phyloP scores from a whole-genome alignment of 768 basidiomycete species.

The Naganishia onofrii region DNA sequence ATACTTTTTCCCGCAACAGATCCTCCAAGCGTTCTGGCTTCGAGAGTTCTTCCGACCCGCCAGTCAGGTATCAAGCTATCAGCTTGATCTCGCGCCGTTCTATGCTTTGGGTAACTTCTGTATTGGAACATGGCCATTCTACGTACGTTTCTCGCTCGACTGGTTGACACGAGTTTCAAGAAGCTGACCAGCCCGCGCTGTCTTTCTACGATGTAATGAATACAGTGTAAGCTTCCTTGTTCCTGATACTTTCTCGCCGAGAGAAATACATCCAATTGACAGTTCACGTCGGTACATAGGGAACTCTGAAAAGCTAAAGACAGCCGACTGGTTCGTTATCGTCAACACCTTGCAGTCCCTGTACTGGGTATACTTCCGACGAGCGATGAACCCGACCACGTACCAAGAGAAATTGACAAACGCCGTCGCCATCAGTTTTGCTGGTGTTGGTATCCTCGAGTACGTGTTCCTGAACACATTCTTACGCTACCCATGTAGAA shows the following conservation, averaged over 20 bases:
- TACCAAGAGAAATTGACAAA: conserved; percentile 46
- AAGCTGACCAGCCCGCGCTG: not conserved
- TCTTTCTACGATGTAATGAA: not conserved
- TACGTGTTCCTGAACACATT: not conserved
- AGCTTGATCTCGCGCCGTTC: conserved; percentile 40
- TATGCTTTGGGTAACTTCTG: conserved; percentile 44
- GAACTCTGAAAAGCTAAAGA: conserved; percentile 45
- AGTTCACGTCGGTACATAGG: not conserved
- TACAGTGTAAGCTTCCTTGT: not conserved
- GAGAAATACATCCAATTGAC: not conserved
- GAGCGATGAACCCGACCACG: conserved; percentile 36
- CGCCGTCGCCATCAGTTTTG: conserved; percentile 45
- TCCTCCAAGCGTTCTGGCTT: conserved; percentile 46
- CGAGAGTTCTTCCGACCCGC: conserved; percentile 40
- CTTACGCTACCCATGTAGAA: not conserved
- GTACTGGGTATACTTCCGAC: conserved; percentile 42
- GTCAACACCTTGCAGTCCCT: conserved; percentile 47
- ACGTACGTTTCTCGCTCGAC: conserved; percentile 35
- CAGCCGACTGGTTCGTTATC: conserved; percentile 42
- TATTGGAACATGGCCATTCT: conserved; percentile 47
- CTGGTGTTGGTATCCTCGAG: conserved; percentile 41
- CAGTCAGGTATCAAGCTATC: conserved; percentile 37
- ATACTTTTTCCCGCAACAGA: conserved; percentile 47
- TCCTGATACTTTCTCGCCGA: not conserved
- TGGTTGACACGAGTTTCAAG: not conserved